Conservation (phyloP, 345 rosid genomes). For the Populus euphratica region DNA sequence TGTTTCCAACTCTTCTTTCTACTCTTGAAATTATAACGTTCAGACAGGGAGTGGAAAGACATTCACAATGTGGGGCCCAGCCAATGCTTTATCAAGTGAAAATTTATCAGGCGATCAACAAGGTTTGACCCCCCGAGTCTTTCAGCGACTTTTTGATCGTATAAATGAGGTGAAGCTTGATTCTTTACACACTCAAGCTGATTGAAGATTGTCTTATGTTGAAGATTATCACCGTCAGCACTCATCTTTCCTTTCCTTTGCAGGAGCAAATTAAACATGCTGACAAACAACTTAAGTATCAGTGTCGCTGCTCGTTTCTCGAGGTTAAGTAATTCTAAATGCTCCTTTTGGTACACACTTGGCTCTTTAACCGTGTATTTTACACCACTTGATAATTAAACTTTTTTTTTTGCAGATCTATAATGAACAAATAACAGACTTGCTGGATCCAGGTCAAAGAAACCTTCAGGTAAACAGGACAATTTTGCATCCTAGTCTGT, state of each 20-base stretch:
- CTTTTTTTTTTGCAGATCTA: conserved; percentile 64
- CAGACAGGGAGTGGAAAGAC: conserved; percentile 99
- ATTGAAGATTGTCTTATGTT: conserved; percentile 3
- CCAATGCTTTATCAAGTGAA: conserved; percentile 69
- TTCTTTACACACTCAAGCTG: conserved; percentile 15
- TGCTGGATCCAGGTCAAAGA: conserved; percentile 81
- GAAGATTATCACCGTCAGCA: conserved; percentile 4
- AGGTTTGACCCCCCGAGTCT: conserved; percentile 92
- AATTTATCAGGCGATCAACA: conserved; percentile 59
- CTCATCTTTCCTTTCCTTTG: conserved; percentile 20
- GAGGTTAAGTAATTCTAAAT: conserved; percentile 52
- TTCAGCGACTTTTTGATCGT: conserved; percentile 70
- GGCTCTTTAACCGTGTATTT: background rate
- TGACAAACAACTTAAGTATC: conserved; percentile 83
- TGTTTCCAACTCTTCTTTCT: conserved; percentile 4
- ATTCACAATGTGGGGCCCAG: conserved; percentile 97
- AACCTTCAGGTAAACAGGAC: conserved; percentile 67
- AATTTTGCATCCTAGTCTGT: conserved; percentile 10
- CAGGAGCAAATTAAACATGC: conserved; percentile 88
- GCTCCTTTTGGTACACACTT: background rate
- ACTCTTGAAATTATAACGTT: conserved; percentile 18
- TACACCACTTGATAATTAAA: conserved; percentile 9
- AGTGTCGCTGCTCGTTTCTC: conserved; percentile 93
- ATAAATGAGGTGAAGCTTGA: conserved; percentile 66
- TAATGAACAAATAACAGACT: conserved; percentile 96